Conservation (phyloP, 1,139 yeast genomes). For the Geotrichum restrictum region DNA sequence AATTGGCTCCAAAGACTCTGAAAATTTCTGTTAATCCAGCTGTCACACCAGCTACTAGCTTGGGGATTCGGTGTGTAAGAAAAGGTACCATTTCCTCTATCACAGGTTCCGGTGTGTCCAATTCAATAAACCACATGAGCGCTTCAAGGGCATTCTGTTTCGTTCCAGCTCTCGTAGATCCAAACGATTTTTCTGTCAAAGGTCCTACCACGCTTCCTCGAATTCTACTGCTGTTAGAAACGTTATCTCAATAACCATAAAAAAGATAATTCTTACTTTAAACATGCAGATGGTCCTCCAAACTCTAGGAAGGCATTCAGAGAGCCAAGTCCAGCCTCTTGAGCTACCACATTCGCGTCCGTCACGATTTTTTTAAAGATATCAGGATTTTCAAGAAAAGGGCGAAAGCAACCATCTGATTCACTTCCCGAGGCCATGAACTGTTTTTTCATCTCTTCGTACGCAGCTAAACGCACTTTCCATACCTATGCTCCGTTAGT, state of each 20-base stretch:
- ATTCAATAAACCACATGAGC: slow-evolving; percentile 58
- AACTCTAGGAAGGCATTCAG: slow-evolving; percentile 54
- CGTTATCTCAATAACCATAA: background rate
- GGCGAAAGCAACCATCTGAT: slow-evolving; percentile 51
- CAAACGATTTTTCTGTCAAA: slow-evolving; percentile 73
- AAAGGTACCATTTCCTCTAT: slow-evolving; percentile 66
- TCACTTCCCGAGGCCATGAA: slow-evolving; percentile 57
- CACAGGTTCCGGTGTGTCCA: slow-evolving; percentile 61
- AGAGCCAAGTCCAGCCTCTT: slow-evolving; percentile 69
- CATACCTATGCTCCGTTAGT: slow-evolving; percentile 45
- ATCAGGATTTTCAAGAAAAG: slow-evolving; percentile 51
- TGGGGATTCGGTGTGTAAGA: slow-evolving; percentile 65
- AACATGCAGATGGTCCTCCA: slow-evolving; percentile 50
- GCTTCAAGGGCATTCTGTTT: slow-evolving; percentile 63
- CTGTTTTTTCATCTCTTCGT: slow-evolving; percentile 56
- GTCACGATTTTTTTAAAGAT: slow-evolving; percentile 53
- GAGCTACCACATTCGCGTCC: slow-evolving; percentile 89
- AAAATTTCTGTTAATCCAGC: slow-evolving; percentile 55
- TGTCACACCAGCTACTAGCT: slow-evolving; percentile 67
- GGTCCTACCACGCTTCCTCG: slow-evolving; percentile 51
- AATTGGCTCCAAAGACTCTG: slow-evolving; percentile 62
- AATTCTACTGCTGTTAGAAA: slow-evolving; percentile 23
- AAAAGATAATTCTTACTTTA: slow-evolving; percentile 18
- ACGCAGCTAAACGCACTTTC: slow-evolving; percentile 86
- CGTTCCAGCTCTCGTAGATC: slow-evolving; percentile 73